phyloP scores from a whole-genome alignment of 2,329 filamentous ascomycete genomes.

The Alternaria postmessia region DNA sequence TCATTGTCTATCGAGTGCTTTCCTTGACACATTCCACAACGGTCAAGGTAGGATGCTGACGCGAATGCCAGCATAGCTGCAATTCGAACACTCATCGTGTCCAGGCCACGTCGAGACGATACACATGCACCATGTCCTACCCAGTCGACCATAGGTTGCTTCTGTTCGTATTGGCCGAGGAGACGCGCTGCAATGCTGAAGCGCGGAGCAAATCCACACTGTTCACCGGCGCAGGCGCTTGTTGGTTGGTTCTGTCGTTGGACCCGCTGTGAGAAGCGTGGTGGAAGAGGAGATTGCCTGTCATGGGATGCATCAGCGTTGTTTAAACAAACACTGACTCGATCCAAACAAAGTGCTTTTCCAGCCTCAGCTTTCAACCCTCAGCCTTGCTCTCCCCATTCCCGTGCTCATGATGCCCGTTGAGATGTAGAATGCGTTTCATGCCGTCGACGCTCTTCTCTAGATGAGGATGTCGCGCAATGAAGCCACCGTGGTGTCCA shows the following conservation, averaged over 20 bases:
- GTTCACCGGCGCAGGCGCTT: not conserved
- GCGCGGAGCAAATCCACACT: not conserved
- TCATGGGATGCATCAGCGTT: constrained; percentile 1
- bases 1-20: not conserved
- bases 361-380: constrained; percentile 9
- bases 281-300: not conserved
- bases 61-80: not conserved
- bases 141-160: not conserved
- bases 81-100: not conserved
- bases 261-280: not conserved
- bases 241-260: not conserved
- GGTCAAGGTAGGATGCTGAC: not conserved
- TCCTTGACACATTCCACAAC: not conserved
- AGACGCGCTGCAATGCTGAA: not conserved
- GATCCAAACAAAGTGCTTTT: not conserved
- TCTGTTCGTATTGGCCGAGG: not conserved
- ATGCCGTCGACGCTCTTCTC: constrained; percentile 56
- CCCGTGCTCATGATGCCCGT: constrained; percentile 22
- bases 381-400: constrained; percentile 15
- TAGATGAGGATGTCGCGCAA: constrained; percentile 51
- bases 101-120: not conserved
- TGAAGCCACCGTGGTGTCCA: constrained; percentile 38
- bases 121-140: not conserved
- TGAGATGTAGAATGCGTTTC: constrained; percentile 54
- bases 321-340: constrained; percentile 1